Conservation (phyloP, 2,329 filamentous ascomycete genomes). For the Didymella lethalis region DNA sequence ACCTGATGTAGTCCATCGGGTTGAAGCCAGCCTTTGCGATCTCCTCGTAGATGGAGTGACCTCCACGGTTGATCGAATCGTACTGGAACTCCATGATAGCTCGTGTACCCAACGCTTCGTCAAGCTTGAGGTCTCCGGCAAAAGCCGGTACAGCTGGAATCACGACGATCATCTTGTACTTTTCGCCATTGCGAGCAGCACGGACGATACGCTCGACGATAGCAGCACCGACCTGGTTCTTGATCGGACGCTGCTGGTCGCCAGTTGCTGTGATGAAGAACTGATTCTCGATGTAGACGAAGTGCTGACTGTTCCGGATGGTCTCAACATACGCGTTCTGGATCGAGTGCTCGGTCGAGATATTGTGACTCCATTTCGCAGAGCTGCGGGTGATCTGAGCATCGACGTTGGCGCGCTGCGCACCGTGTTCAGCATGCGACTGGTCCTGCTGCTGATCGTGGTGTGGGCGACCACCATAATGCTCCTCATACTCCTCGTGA, state of each 20-base stretch:
- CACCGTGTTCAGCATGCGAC: slow-evolving; percentile 43
- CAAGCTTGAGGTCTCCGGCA: slow-evolving; percentile 77
- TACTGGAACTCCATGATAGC: slow-evolving; percentile 90
- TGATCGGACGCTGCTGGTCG: slow-evolving; percentile 74
- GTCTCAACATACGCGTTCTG: slow-evolving; percentile 81
- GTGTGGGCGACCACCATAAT: slow-evolving; percentile 30
- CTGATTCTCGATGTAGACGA: slow-evolving; percentile 83
- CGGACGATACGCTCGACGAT: slow-evolving; percentile 80
- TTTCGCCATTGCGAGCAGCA: slow-evolving; percentile 69
- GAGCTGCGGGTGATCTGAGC: slow-evolving; percentile 51
- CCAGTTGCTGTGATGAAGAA: slow-evolving; percentile 87
- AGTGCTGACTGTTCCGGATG: slow-evolving; percentile 73
- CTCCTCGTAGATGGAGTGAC: slow-evolving; percentile 78
- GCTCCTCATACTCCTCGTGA: slow-evolving; percentile 37
- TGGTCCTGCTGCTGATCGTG: slow-evolving; percentile 27
- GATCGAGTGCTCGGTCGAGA: slow-evolving; percentile 76
- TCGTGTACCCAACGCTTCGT: slow-evolving; percentile 76
- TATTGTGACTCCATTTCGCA: slow-evolving; percentile 67
- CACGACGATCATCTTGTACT: slow-evolving; percentile 77
- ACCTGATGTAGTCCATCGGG: slow-evolving; percentile 76
- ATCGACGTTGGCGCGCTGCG: slow-evolving; percentile 41
- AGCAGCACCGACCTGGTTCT: slow-evolving; percentile 79
- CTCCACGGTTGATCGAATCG: slow-evolving; percentile 77
- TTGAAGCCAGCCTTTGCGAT: slow-evolving; percentile 72
- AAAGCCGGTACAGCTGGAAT: slow-evolving; percentile 86